A percentile compares a stretch with the other conserved stretches of the same genome.
Evolutionary conservation across 2,329 filamentous ascomycete species (phyloP).

Genomic region (Juglanconis oblonga): DNA sequence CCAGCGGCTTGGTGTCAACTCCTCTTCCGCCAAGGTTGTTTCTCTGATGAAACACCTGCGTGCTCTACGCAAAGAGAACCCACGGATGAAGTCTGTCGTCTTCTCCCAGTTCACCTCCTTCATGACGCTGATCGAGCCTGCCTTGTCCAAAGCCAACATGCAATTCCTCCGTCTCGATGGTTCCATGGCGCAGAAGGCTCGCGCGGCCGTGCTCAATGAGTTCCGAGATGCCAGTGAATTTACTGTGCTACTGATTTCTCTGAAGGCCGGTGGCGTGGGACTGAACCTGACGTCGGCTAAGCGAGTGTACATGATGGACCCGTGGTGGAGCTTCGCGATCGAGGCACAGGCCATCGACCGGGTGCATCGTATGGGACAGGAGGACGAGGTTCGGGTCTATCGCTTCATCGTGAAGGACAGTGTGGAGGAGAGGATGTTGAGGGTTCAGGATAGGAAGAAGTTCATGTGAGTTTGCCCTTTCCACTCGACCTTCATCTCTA

Average conservation of each 20-base stretch:
- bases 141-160: constrained; percentile 69
- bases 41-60: constrained; percentile 75
- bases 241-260: constrained; percentile 74
- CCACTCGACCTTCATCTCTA: background rate
- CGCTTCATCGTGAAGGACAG: constrained; percentile 87
- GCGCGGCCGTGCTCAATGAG: constrained; percentile 71
- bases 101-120: constrained; percentile 99
- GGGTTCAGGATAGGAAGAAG: constrained; percentile 92
- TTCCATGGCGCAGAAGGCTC: constrained; percentile 79
- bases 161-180: constrained; percentile 86
- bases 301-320: constrained; percentile 98
- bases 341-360: constrained; percentile 97
- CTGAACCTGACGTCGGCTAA: constrained; percentile 88
- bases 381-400: constrained; percentile 78
- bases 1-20: constrained; percentile 57
- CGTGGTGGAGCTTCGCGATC: constrained; percentile 98
- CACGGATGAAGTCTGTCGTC: constrained; percentile 79
- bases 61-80: constrained; percentile 61
- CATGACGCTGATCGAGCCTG: constrained; percentile 83
- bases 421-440: constrained; percentile 93
- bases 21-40: constrained; percentile 86
- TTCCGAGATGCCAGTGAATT: constrained; percentile 65
- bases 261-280: constrained; percentile 89
- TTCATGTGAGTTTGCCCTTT: constrained; percentile 67
- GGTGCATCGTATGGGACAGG: constrained; percentile 95